Evolutionary conservation across 1,284 basidiomycete species (phyloP).

Genomic region (Austroboletus olivaceoglutinosus): DNA sequence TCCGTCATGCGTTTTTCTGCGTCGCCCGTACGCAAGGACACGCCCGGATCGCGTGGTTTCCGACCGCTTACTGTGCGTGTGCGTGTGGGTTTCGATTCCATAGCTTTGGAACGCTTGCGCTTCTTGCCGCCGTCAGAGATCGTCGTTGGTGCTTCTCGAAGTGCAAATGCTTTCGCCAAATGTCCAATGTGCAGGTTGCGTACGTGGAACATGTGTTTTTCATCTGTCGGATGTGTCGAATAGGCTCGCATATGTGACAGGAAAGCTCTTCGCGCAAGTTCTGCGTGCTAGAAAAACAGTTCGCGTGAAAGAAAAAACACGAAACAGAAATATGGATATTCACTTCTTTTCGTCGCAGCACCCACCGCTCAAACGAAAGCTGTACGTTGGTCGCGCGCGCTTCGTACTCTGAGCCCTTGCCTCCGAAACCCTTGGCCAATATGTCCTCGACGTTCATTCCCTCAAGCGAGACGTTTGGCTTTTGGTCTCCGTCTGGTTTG

Average conservation of each 20-base stretch:
- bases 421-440: constrained; percentile 83
- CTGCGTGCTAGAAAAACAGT: constrained; percentile 55
- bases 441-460: constrained; percentile 70
- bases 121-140: constrained; percentile 43
- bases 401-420: constrained; percentile 78
- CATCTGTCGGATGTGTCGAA: constrained; percentile 92
- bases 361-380: constrained; percentile 94
- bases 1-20: constrained; percentile 85
- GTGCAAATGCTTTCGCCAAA: constrained; percentile 93
- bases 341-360: constrained; percentile 72
- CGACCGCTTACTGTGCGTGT: constrained; percentile 1
- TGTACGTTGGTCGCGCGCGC: constrained; percentile 94
- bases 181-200: constrained; percentile 94
- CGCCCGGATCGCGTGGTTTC: constrained; percentile 43
- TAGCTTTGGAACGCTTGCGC: constrained; percentile 18
- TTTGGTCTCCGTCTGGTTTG: constrained; percentile 29
- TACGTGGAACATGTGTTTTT: constrained; percentile 96
- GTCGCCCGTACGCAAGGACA: constrained; percentile 28
- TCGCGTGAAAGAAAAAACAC: neutral
- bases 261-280: constrained; percentile 83
- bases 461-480: constrained; percentile 51
- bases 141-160: constrained; percentile 87
- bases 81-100: constrained; percentile 36
- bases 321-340: constrained; percentile 21
- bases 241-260: constrained; percentile 94